Evolutionary conservation across 1,284 basidiomycete species (phyloP).

Genomic region (Gymnopus androsaceus): DNA sequence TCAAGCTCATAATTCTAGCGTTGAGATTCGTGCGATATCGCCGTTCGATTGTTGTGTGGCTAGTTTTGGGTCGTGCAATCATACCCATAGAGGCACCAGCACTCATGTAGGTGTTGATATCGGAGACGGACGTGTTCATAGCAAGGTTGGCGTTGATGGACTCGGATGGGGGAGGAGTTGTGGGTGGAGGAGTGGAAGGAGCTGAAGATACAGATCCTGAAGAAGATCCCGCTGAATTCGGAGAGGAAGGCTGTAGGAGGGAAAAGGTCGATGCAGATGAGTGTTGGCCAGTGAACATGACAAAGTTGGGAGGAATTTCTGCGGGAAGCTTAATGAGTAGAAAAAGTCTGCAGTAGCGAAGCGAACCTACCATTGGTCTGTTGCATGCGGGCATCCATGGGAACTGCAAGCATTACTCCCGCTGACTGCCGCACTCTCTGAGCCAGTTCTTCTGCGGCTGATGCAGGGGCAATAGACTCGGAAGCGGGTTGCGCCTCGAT

Average conservation of each 20-base stretch:
- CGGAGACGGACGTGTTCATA: conserved; percentile 25
- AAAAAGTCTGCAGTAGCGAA: neutral
- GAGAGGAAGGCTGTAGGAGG: conserved; percentile 21
- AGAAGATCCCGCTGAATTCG: conserved; percentile 33
- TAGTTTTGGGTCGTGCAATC: conserved; percentile 71
- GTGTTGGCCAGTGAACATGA: conserved; percentile 1
- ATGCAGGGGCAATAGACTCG: neutral
- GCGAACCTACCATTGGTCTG: neutral
- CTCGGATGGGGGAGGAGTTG: conserved; percentile 32
- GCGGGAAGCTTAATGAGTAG: conserved; percentile 27
- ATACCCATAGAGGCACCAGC: conserved; percentile 24
- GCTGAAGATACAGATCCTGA: conserved; percentile 35
- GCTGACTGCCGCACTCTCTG: conserved; percentile 59
- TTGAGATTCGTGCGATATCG: conserved; percentile 90
- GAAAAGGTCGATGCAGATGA: conserved; percentile 38
- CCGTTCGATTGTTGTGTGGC: conserved; percentile 90
- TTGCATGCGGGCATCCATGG: conserved; percentile 36
- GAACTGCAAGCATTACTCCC: conserved; percentile 64
- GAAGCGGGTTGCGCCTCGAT: conserved; percentile 31
- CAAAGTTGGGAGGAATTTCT: neutral
- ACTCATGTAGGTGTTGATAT: conserved; percentile 23
- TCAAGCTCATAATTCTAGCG: conserved; percentile 81
- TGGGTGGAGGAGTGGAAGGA: conserved; percentile 35
- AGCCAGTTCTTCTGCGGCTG: conserved; percentile 56
- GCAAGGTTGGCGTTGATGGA: conserved; percentile 4